phyloP scores from a whole-genome alignment of 129 eudicot genomes.

The Saposhnikovia divaricata region DNA sequence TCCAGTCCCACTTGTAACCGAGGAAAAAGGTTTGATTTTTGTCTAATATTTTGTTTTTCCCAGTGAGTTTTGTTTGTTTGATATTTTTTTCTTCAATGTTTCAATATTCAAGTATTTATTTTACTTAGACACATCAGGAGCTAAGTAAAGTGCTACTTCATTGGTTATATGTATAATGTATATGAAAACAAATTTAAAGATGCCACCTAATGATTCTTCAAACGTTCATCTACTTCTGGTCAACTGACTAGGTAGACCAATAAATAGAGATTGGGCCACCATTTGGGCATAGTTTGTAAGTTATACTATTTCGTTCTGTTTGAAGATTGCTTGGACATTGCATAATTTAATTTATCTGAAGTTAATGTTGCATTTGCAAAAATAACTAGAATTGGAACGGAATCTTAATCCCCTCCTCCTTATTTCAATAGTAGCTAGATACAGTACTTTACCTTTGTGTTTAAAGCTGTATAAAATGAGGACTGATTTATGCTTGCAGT shows the following conservation, averaged over 20 bases:
- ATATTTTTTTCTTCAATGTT: no score
- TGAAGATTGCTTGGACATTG: not conserved
- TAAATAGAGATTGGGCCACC: not conserved
- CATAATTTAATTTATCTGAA: not conserved
- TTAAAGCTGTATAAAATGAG: not conserved
- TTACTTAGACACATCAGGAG: not conserved
- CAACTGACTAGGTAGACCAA: not conserved
- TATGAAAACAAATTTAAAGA: not conserved
- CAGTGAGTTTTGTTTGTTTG: no score
- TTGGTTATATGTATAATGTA: not conserved
- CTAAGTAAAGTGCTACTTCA: not conserved
- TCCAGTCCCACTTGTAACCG: no score
- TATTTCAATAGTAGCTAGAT: no score
- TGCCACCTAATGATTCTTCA: not conserved
- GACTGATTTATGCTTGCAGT: not conserved
- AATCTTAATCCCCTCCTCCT: no score
- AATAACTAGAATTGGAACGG: no score
- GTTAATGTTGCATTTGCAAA: no score
- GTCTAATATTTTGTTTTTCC: no score
- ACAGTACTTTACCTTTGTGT: not conserved
- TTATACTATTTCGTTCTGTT: not conserved
- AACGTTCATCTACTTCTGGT: not conserved
- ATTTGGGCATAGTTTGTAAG: not conserved
- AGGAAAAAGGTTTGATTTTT: no score
- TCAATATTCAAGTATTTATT: no score